A percentile compares a stretch with the other conserved stretches of the same genome.
Conservation (phyloP, 495 filamentous ascomycete species). For the Schizothecium vesticola region DNA sequence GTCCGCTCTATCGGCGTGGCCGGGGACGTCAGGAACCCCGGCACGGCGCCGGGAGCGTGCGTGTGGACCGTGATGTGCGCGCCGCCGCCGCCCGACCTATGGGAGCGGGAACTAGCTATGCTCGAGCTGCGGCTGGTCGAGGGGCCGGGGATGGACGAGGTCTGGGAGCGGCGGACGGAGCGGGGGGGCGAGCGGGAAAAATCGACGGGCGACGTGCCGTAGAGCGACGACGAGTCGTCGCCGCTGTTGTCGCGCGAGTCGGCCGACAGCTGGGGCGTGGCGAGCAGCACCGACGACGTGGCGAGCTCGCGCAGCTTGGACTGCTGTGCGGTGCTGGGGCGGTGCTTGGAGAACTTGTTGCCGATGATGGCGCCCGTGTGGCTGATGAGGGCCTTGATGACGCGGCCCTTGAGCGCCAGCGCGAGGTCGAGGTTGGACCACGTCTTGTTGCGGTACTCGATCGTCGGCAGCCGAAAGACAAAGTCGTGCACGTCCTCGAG, state of each 20-base stretch:
- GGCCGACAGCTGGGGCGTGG: slow-evolving; percentile 30
- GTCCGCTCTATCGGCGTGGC: slow-evolving; percentile 26
- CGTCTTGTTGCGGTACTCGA: slow-evolving; percentile 97
- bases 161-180: slow-evolving; percentile 36
- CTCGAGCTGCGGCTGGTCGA: slow-evolving; percentile 43
- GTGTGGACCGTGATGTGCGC: slow-evolving; percentile 17
- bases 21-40: slow-evolving; percentile 36
- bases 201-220: slow-evolving; percentile 42
- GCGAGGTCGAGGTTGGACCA: slow-evolving; percentile 98
- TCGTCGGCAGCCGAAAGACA: slow-evolving; percentile 88
- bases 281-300: slow-evolving; percentile 50
- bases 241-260: slow-evolving; percentile 42
- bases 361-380: slow-evolving; percentile 95
- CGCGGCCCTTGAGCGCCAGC: slow-evolving; percentile 83
- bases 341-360: slow-evolving; percentile 90
- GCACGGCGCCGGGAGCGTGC: slow-evolving; percentile 22
- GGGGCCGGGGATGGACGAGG: slow-evolving; percentile 32
- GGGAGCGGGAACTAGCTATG: slow-evolving; percentile 40
- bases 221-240: slow-evolving; percentile 46
- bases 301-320: slow-evolving; percentile 77
- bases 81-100: slow-evolving; percentile 23
- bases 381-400: slow-evolving; percentile 88
- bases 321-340: slow-evolving; percentile 70
- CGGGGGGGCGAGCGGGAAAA: slow-evolving; percentile 47
- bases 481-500: slow-evolving; percentile 95